Percentiles rank a stretch among this genome's conserved stretches.
These are phyloP conservation scores for Colletotrichum caudatum DNA, from an alignment of 2,329 filamentous ascomycete species.

Conservation along the genomic window DNA sequence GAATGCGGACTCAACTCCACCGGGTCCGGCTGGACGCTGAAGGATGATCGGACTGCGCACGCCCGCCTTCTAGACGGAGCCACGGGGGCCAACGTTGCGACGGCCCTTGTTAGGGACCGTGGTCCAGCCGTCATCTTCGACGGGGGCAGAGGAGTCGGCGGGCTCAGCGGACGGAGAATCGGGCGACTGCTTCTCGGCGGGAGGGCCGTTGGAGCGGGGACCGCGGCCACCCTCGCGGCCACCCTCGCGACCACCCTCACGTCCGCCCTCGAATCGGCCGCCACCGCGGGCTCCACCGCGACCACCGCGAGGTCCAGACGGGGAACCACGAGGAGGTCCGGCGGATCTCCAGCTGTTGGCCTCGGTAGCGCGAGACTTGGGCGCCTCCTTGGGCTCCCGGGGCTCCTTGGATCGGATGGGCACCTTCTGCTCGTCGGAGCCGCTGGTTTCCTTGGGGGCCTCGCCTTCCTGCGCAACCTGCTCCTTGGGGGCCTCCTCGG, in stretches of 20 bases:
- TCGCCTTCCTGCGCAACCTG: conserved; percentile 49
- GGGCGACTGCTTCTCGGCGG: conserved; percentile 52
- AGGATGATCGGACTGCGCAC: conserved; percentile 33
- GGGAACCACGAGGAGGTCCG: conserved; percentile 61
- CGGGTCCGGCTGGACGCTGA: conserved; percentile 34
- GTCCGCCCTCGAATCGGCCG: conserved; percentile 54
- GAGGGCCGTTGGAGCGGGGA: conserved; percentile 62
- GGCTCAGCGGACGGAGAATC: conserved; percentile 49
- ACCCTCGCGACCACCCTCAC: conserved; percentile 46
- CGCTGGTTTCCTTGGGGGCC: conserved; percentile 49
- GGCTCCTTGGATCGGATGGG: conserved; percentile 54
- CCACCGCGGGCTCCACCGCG: conserved; percentile 51
- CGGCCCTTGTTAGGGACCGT: conserved; percentile 58
- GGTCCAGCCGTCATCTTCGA: conserved; percentile 74
- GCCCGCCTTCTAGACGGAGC: conserved; percentile 36
- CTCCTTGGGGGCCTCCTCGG: conserved; percentile 41
- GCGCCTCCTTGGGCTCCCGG: conserved; percentile 57
- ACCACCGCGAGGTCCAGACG: conserved; percentile 53
- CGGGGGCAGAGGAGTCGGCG: conserved; percentile 48
- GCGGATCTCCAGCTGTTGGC: conserved; percentile 71
- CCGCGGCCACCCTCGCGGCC: conserved; percentile 53
- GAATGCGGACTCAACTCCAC: conserved; percentile 30
- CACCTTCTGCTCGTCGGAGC: conserved; percentile 62
- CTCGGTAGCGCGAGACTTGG: conserved; percentile 68
- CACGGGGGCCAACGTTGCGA: conserved; percentile 41